phyloP scores from a whole-genome alignment of 495 filamentous ascomycete genomes.

The Penicillium angulare region DNA sequence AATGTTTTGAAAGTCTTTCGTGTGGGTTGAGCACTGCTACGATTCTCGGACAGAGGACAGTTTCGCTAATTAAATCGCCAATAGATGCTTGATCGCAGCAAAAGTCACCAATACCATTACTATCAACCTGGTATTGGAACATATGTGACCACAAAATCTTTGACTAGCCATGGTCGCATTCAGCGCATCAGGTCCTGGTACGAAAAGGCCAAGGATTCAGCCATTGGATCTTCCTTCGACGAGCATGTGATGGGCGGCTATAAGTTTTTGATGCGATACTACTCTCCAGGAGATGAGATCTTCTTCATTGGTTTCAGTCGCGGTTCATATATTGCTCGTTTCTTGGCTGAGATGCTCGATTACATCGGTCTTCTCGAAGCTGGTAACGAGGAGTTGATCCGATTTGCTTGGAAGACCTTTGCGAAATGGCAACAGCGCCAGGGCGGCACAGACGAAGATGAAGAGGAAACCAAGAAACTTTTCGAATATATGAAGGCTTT shows the following conservation, averaged over 20 bases:
- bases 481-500: constrained; percentile 80
- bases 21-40: constrained; percentile 26
- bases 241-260: constrained; percentile 84
- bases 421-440: constrained; percentile 76
- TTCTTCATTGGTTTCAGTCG: constrained; percentile 82
- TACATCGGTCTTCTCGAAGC: constrained; percentile 74
- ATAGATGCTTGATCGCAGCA: constrained; percentile 55
- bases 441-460: constrained; percentile 53
- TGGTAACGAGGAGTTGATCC: constrained; percentile 85
- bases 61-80: neutral
- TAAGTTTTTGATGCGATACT: constrained; percentile 86
- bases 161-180: constrained; percentile 62
- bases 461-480: constrained; percentile 61
- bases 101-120: constrained; percentile 45
- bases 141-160: constrained; percentile 66
- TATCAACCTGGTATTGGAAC: constrained; percentile 76
- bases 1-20: constrained; percentile 87
- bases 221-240: constrained; percentile 79
- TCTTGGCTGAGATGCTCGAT: constrained; percentile 84
- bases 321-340: constrained; percentile 84
- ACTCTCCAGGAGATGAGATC: constrained; percentile 75
- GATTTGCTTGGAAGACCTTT: constrained; percentile 88
- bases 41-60: neutral
- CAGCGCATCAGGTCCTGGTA: constrained; percentile 73
- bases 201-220: constrained; percentile 79